Evolutionary conservation across 768 basidiomycete species (phyloP).

Genomic region (Amyloporia xantha): DNA sequence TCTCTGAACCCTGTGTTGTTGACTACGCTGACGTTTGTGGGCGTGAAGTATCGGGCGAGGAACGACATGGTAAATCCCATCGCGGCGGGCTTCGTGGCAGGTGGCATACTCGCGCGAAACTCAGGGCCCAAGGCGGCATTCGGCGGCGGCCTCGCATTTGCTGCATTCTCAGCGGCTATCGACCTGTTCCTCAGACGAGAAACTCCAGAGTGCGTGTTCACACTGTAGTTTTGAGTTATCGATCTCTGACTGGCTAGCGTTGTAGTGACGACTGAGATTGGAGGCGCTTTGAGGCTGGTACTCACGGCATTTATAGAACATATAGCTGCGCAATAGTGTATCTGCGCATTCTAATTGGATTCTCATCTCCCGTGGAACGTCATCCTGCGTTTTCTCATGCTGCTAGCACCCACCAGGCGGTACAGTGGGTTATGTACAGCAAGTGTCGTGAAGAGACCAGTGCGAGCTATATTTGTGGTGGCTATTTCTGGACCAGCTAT

Average conservation of each 20-base stretch:
- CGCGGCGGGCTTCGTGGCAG: constrained; percentile 81
- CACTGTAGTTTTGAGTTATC: neutral
- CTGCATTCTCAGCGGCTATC: constrained; percentile 88
- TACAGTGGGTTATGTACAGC: no score
- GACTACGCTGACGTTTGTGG: neutral
- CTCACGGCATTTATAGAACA: neutral
- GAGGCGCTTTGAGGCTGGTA: no score
- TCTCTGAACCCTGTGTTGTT: no score
- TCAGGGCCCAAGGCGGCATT: constrained; percentile 82
- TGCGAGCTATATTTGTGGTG: no score
- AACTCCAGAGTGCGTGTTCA: constrained; percentile 58
- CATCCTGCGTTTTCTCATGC: no score
- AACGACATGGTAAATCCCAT: constrained; percentile 93
- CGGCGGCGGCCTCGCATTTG: constrained; percentile 88
- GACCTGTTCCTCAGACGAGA: constrained; percentile 80
- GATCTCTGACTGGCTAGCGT: no score
- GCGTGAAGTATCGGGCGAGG: constrained; percentile 83
- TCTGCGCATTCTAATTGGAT: neutral
- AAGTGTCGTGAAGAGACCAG: no score
- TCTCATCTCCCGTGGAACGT: no score
- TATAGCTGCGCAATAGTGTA: neutral
- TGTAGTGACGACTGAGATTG: neutral
- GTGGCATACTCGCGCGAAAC: constrained; percentile 81
- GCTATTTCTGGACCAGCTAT: no score
- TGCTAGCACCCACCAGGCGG: no score